phyloP scores from a whole-genome alignment of 768 basidiomycete genomes.

The Amanita fuliginea region DNA sequence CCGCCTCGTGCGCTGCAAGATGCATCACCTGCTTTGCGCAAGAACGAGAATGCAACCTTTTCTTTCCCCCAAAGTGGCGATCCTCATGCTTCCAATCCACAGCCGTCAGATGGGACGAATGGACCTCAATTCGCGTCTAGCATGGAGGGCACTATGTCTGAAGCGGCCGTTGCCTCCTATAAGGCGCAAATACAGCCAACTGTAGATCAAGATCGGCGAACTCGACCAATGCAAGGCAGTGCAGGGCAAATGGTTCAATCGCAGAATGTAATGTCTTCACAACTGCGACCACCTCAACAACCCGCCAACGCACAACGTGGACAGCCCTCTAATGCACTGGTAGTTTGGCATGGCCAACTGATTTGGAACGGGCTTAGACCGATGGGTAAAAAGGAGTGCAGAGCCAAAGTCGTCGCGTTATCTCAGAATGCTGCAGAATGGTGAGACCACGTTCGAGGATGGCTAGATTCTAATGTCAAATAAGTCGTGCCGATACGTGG shows the following conservation, averaged over 20 bases:
- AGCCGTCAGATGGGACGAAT: background rate
- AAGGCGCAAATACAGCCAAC: conserved; percentile 37
- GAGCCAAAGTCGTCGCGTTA: conserved; percentile 26
- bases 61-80: background rate
- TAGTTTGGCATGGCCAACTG: conserved; percentile 38
- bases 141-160: background rate
- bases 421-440: conserved; percentile 17
- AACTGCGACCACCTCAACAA: conserved; percentile 7
- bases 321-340: conserved; percentile 9
- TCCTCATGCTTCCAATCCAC: conserved; percentile 3
- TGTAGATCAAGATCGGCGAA: conserved; percentile 31
- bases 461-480: background rate
- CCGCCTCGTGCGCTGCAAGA: background rate
- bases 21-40: background rate
- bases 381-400: conserved; percentile 27
- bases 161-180: conserved; percentile 3
- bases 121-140: background rate
- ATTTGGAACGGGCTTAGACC: conserved; percentile 30
- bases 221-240: conserved; percentile 5
- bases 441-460: conserved; percentile 16
- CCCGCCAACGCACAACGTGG: conserved; percentile 9
- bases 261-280: background rate
- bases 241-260: background rate
- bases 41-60: background rate
- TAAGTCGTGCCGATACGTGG: conserved; percentile 44